Evolutionary conservation across 2,329 filamentous ascomycete genomes (phyloP), one percentile per base, ranked within the genome.

Genomic region (Tolypocladium cylindrosporum): DNA sequence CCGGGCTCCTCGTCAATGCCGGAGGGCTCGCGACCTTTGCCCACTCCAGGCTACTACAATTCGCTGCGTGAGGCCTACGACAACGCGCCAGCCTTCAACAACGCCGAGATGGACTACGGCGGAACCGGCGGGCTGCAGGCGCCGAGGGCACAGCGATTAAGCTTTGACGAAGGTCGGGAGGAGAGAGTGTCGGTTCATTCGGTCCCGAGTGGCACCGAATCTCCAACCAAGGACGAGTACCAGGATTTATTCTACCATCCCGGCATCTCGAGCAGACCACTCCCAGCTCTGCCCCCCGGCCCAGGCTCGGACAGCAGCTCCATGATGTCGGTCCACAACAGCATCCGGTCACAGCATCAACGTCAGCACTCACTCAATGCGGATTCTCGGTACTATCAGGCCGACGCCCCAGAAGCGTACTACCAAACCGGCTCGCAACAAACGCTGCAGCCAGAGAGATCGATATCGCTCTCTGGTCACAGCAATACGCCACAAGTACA

Each of bases 171-270:
- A 69, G 93, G 90, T 14, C 56, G 57, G 2, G 94, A 97, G 64
- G 94, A 97, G 70, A 80, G 78, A 16, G 79, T 80, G 21, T 84
- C 81, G 1, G 64, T 86, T 52, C 72, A 82, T 68, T 78, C 81
- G 9, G 81, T 74, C 58, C 79, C 74, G 62, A 87, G 75, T 65
- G 82, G 74, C 42, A 86, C 83, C 63, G 86, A 90, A 42, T 89
- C 86, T 36, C 85, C 87, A 1, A 74, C 76, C 41, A 84, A 84
- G 62, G 86, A 89, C 50, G 90, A 91, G 58, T 90, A 91, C 61
- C 89, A 89, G 21, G 94, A 96, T 65, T 86, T 97, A 68, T 96
- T 96, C 69, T 99, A 95, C 70, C 91, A 97, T 66, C 92, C 92
- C 21, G 90, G 90, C 43, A 84, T 91, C 68, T 76, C 83, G 61